Evolutionary conservation across 73 alveolate species (phyloP).

Genomic region (Blepharisma stoltei): DNA sequence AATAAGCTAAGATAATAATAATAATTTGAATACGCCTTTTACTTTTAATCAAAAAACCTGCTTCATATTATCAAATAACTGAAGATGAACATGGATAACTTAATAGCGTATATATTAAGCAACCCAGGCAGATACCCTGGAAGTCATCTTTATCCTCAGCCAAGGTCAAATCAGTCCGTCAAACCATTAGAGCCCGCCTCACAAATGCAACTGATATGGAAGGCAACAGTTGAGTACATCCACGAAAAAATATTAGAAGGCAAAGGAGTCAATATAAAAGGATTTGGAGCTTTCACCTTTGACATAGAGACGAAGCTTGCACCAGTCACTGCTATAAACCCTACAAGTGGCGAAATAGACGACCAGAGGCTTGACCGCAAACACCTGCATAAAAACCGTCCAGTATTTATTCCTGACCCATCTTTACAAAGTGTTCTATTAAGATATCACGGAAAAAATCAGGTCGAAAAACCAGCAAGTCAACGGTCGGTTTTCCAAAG

Average conservation of each 20-base stretch:
- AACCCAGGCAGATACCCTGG: background rate
- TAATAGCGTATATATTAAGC: background rate
- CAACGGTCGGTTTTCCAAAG: conserved; percentile 74
- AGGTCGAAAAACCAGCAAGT: conserved; percentile 61
- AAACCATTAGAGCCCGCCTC: background rate
- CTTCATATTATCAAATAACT: background rate
- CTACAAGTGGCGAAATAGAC: conserved; percentile 50
- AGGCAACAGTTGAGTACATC: conserved; percentile 68
- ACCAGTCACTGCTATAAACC: conserved; percentile 71
- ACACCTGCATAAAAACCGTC: conserved; percentile 55
- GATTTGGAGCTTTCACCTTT: conserved; percentile 83
- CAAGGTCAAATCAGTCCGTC: background rate
- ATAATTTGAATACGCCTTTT: background rate
- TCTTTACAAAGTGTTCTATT: conserved; percentile 55
- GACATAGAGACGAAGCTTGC: conserved; percentile 63
- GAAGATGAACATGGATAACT: conserved; percentile 8
- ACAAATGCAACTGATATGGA: conserved; percentile 70
- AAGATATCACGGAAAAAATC: conserved; percentile 72
- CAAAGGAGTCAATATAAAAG: conserved; percentile 68
- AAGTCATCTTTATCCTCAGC: background rate
- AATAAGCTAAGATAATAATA: background rate
- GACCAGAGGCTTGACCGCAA: conserved; percentile 72
- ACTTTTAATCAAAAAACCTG: background rate
- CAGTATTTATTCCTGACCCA: conserved; percentile 68
- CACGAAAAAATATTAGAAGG: conserved; percentile 72